Evolutionary conservation across 768 basidiomycete species (phyloP), one percentile per base, ranked within the genome.

Genomic region (Daedaleopsis nitida): DNA sequence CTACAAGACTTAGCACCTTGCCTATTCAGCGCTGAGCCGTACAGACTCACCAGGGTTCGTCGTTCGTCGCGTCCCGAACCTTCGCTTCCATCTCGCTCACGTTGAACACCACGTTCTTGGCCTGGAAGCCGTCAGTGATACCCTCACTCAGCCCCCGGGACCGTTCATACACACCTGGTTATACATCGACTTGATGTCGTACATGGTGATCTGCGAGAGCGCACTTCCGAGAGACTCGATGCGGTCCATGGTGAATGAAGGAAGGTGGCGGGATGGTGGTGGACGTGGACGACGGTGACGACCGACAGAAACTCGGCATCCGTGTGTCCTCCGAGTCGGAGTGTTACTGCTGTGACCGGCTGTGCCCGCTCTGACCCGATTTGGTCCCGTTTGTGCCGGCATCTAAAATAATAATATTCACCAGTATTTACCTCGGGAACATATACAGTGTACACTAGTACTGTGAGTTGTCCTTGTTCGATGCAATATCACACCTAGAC

Each of bases 11-110:
- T 58, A 21, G 53, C 19, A 56, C 13, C 49, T 5, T 44, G 23
- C 21, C 19, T 8, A 17, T 32, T 42, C 39, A 42, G 23, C 34
- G 19, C 5, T 3, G 19, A 35, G 24, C 27, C 12, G 17, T 3
- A 11, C 1, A 19, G 12, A 60, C 66, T 66, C 72, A 97, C 96
- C 97, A 99, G 58, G 97, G 89, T 65, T 99, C 97, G 68, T 98
- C 95, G 62, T 98, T 98, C 0, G 97, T 99, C 1, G 96, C 97
- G 62, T 98, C 96, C 65, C 86, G 82, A 17, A 98, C 96, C 77
- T 97, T 98, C 9, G 91, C 91, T 75, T 99, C 96, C 86, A 92
- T 96, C 78, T 98, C 96, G 68, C 89, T 93, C 62, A 98, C 82
- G 76, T 98, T 98, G 68, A 99, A 83, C 19, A 98, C 96, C 62